These are phyloP conservation scores for Warburgia ugandensis DNA, from an alignment of 164 flowering plant species.

Conservation along the genomic window DNA sequence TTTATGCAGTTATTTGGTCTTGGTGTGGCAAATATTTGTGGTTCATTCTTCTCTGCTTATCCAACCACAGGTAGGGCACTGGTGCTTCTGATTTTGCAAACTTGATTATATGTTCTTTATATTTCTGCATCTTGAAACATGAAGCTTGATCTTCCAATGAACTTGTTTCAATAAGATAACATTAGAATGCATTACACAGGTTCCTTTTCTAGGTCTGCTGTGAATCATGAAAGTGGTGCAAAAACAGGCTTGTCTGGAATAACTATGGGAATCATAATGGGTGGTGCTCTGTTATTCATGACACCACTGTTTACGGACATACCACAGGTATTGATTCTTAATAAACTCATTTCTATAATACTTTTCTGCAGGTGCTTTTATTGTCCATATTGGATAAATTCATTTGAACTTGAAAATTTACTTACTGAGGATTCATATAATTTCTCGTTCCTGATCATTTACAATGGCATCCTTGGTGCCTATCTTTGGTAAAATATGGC, in stretches of 20 bases:
- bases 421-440: too few relatives aligned
- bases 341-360: not conserved
- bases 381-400: too few relatives aligned
- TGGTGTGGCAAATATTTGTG: conserved; percentile 87
- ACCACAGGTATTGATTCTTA: conserved; percentile 62
- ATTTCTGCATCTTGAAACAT: not conserved
- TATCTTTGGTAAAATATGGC: too few relatives aligned
- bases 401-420: too few relatives aligned
- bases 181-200: conserved; percentile 35
- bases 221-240: conserved; percentile 97
- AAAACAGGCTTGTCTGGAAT: conserved; percentile 90
- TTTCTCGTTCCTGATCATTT: too few relatives aligned
- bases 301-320: conserved; percentile 81
- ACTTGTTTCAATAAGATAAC: not conserved
- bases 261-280: conserved; percentile 71
- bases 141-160: not conserved
- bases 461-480: too few relatives aligned
- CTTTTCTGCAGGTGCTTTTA: too few relatives aligned
- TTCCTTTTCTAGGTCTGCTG: conserved; percentile 98
- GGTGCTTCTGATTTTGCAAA: not conserved
- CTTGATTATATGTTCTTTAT: not conserved
- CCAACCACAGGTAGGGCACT: conserved; percentile 74
- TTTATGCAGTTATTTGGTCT: conserved; percentile 84
- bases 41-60: conserved; percentile 87
- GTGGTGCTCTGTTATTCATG: conserved; percentile 79